Percentiles rank a stretch among this genome's conserved stretches.
Evolutionary conservation across 768 basidiomycete species (phyloP).

Genomic region (Lactarius pseudohatsudake): DNA sequence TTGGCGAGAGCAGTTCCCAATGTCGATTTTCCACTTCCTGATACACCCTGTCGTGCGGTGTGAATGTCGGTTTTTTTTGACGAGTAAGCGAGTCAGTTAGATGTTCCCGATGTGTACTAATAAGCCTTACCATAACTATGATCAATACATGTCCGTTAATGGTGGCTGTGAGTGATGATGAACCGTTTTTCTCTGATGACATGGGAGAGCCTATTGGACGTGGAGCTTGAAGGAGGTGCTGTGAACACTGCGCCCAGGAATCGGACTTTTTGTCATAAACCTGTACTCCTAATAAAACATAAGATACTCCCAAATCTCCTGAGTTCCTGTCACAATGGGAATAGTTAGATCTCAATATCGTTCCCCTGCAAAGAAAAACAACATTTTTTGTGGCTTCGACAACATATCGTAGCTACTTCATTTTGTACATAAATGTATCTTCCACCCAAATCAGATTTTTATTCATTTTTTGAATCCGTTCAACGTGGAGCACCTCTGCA

Average conservation of each 20-base stretch:
- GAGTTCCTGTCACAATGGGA: no score
- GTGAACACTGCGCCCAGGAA: not conserved
- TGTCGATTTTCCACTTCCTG: conserved; percentile 71
- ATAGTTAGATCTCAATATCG: no score
- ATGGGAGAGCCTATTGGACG: not conserved
- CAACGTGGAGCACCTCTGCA: no score
- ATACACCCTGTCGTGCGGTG: conserved; percentile 56
- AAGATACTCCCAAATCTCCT: no score
- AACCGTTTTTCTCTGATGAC: not conserved
- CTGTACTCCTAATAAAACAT: no score
- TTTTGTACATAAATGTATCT: no score
- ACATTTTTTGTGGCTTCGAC: no score
- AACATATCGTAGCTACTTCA: no score
- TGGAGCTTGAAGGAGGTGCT: not conserved
- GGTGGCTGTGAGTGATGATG: not conserved
- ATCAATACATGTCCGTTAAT: not conserved
- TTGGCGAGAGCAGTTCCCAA: conserved; percentile 63
- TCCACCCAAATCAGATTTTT: no score
- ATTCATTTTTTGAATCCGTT: no score
- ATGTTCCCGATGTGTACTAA: not conserved
- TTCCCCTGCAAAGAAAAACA: no score
- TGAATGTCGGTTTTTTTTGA: not conserved
- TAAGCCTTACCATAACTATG: conserved; percentile 17
- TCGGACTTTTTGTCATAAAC: no score
- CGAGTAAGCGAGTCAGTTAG: not conserved